Conservation (phyloP, 2,329 filamentous ascomycete species). For the Beauveria varroae region DNA sequence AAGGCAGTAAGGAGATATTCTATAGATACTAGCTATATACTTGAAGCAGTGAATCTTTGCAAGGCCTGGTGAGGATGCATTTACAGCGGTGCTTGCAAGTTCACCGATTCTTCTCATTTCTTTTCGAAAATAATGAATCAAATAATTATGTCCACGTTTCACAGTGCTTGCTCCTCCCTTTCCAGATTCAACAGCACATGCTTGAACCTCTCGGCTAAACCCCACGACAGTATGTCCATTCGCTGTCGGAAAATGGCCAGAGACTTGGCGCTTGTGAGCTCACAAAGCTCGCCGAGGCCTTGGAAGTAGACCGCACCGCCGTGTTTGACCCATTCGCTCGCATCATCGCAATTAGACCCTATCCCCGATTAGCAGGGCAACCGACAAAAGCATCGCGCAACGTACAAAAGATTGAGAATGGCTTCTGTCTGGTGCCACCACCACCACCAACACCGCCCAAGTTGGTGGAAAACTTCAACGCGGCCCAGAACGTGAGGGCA, state of each 20-base stretch:
- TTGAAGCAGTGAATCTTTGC: too few relatives aligned
- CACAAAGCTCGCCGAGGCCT: not conserved
- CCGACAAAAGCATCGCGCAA: not conserved
- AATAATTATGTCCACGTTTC: not conserved
- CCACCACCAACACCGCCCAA: not conserved
- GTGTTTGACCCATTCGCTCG: not conserved
- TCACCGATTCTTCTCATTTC: too few relatives aligned
- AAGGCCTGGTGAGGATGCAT: too few relatives aligned
- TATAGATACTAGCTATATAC: too few relatives aligned
- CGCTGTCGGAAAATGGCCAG: conserved; percentile 3
- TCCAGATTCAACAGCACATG: not conserved
- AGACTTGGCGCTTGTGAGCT: conserved; percentile 5
- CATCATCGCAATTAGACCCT: not conserved
- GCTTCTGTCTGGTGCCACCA: not conserved
- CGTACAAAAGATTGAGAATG: not conserved
- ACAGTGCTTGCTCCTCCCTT: not conserved
- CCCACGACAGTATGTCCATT: not conserved
- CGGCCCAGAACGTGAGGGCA: conserved; percentile 8
- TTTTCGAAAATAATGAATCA: too few relatives aligned
- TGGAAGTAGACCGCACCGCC: not conserved
- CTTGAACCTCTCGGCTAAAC: not conserved
- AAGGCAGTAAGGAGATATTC: too few relatives aligned
- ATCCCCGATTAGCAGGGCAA: not conserved
- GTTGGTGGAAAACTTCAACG: not conserved
- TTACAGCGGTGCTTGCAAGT: too few relatives aligned